Percentiles rank a stretch among this genome's conserved stretches.
These are phyloP conservation scores for Teunomyces tritomae DNA, from an alignment of 805 yeast species.

Conservation along the genomic window DNA sequence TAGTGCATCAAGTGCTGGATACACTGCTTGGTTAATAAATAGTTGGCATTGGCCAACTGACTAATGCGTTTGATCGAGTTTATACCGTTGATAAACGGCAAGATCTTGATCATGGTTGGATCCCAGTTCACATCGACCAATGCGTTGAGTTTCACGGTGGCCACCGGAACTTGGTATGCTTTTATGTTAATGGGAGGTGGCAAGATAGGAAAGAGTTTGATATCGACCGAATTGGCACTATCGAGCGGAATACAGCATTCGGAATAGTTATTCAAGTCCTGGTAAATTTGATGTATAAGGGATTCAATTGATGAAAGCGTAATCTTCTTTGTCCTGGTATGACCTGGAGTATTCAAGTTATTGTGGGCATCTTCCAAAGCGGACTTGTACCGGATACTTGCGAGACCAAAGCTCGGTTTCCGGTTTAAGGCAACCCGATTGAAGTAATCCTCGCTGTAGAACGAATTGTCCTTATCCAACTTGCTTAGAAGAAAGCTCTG, in stretches of 20 bases:
- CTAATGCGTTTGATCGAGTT: conserved; percentile 79
- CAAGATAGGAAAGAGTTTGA: conserved; percentile 87
- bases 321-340: conserved; percentile 31
- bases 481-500: conserved; percentile 75
- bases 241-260: conserved; percentile 95
- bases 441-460: conserved; percentile 29
- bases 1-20: conserved; percentile 90
- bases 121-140: conserved; percentile 94
- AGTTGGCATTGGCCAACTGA: conserved; percentile 77
- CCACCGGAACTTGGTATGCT: conserved; percentile 85
- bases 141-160: conserved; percentile 71
- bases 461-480: conserved; percentile 37
- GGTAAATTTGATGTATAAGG: conserved; percentile 84
- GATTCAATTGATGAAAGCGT: conserved; percentile 56
- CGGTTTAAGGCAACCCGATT: not conserved
- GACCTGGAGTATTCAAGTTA: conserved; percentile 31
- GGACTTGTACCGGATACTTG: conserved; percentile 3
- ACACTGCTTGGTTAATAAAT: conserved; percentile 74
- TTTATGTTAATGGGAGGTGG: conserved; percentile 74
- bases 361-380: not conserved
- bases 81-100: conserved; percentile 85
- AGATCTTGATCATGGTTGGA: conserved; percentile 87
- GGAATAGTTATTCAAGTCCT: conserved; percentile 90
- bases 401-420: not conserved
- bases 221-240: conserved; percentile 83